Evolutionary conservation across 2,329 filamentous ascomycete species (phyloP).

Genomic region (Diaporthe batatas): DNA sequence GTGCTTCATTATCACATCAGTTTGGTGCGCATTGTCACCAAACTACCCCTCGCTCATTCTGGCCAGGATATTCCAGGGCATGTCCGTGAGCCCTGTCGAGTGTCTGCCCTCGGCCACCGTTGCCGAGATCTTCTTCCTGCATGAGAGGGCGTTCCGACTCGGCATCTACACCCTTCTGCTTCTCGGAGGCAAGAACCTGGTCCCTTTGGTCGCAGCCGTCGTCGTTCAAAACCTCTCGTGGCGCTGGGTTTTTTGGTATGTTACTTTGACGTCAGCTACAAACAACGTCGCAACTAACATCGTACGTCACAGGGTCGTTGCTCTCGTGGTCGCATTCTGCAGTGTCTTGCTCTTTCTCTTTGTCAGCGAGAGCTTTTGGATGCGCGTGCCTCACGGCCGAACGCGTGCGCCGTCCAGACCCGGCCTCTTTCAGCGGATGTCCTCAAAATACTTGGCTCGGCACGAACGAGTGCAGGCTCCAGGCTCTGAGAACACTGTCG

Average conservation of each 20-base stretch:
- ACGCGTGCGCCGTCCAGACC: conserved; percentile 52
- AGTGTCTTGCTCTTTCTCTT: conserved; percentile 85
- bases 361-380: conserved; percentile 96
- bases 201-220: conserved; percentile 87
- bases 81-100: conserved; percentile 91
- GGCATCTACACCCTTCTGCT: conserved; percentile 93
- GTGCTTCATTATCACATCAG: conserved; percentile 78
- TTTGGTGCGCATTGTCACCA: conserved; percentile 91
- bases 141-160: conserved; percentile 88
- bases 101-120: conserved; percentile 94
- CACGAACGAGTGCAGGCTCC: background rate
- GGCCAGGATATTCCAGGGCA: conserved; percentile 87
- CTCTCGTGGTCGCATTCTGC: conserved; percentile 81
- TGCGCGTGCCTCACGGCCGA: conserved; percentile 74
- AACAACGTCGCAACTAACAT: conserved; percentile 36
- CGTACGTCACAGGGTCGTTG: conserved; percentile 73
- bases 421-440: conserved; percentile 61
- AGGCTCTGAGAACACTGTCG: conserved; percentile 4
- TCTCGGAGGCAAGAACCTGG: conserved; percentile 90
- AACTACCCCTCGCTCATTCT: conserved; percentile 83
- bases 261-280: conserved; percentile 16
- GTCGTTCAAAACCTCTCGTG: conserved; percentile 84
- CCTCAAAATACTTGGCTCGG: conserved; percentile 53
- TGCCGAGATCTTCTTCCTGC: conserved; percentile 95
- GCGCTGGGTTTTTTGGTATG: conserved; percentile 91